Base-by-base conservation (phyloP, 176 grass and related monocot genomes). In the Bothriochloa decipiens region DNA sequence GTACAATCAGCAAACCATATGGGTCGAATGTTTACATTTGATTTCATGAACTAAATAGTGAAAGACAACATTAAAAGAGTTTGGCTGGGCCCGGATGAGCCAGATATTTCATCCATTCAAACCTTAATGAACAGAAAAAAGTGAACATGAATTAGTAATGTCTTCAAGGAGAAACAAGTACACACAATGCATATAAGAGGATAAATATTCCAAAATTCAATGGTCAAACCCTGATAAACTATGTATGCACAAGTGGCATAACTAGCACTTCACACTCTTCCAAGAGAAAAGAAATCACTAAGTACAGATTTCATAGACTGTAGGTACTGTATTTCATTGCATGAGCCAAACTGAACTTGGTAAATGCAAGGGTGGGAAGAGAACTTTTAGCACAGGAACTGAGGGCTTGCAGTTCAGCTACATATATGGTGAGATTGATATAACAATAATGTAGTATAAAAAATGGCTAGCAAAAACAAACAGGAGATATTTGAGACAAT, bases 81-180 rank as follows among this genome's bases (percentile, higher is more conserved):
- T 25, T 60, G 57, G 57, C 57, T 23, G 22, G 55, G 55, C 55
- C 55, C 10, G 57, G 57, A 60, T 25, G 8, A 8, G 9, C 22
- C 57, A 60, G 11, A 2, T 7, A 83, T 62, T 13, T 83, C 8
- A 25, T 79, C 13, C 3, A 46, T 46, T 72, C 29, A 32, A 32
- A 32, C 29, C 29, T 32, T 11, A 77, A 87, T 28, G 18, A 68
- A 29, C 62, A 32, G 29, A 23, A 64, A 11, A 64, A 88, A 3
- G 3, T 17, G 5, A 49, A 12, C 57, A 79, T 20, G 22, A 79
- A 66, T 50, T 88, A 60, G 57, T 46, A 58, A 79, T 17, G n/a
- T 77, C 41, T 78, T 72, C 8, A 70, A 72, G 12, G 16, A 83
- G 20, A 83, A 80, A 86, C 14, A 86, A 40, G 6, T 18, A 86